Base-by-base conservation (phyloP, 108 stramenopile genomes). In the Discostella stelligeroides region DNA sequence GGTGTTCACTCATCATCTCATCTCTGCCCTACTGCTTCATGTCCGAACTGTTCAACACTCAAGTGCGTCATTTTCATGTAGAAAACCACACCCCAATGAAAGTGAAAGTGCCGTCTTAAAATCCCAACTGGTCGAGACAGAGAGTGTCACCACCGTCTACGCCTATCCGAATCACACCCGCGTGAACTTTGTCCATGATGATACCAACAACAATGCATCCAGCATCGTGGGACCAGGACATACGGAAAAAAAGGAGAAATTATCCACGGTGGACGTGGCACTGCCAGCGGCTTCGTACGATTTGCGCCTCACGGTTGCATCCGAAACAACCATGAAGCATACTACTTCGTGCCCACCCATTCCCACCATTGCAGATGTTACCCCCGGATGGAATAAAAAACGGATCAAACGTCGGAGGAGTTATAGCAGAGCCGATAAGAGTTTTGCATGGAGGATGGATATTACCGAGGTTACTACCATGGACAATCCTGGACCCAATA, bases 361-460 rank as follows among this genome's bases (percentile, higher is more conserved):
- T 12, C 85, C 86, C 0, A 40, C 29, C 17, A 17, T 46, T 13
- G 12, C 42, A 17, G 9, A 27, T 25, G 17, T 75, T 7, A 66
- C 87, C 5, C 49, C 50, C 0, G 88, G 85, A 17, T 91, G 92
- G 90, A 79, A 68, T 20, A 54, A 55, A 15, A 84, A 82, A 56
- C 84, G 90, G 4, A 75, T 91, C 73, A 91, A 95, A 53, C 82
- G 93, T 11, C 82, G 94, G n/a, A 82, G 90, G 45, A 86, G 85
- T 50, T 95, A 95, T 63, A 73, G 53, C 7, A 77, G 94, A 9
- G 49, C 70, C 25, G 91, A 92, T 66, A 80, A 77, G 17, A 85
- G 86, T 42, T 86, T 92, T 76, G 90, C 86, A 10, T 95, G 94
- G 94, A 90, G 88, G 65, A 80, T 95, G 51, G 94, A 95, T 78